These are phyloP conservation scores for Boechera retrofracta DNA, from an alignment of 345 rosid genomes.

Conservation along the genomic window DNA sequence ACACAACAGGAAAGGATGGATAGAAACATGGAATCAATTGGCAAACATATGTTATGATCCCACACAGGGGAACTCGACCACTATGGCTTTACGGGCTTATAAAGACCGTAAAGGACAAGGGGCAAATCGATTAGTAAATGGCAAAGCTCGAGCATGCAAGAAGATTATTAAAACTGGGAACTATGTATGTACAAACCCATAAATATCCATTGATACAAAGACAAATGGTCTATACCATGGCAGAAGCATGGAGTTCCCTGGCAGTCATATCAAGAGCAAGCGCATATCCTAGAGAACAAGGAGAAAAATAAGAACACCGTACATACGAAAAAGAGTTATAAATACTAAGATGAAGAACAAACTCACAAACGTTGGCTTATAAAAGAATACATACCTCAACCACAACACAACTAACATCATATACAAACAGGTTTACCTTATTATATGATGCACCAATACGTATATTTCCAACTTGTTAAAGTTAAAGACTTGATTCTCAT, in stretches of 20 bases:
- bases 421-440: not conserved
- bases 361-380: not conserved
- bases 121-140: not conserved
- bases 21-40: not conserved
- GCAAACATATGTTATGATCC: slow-evolving; percentile 20
- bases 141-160: slow-evolving; percentile 1
- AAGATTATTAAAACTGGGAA: not conserved
- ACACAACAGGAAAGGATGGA: not conserved
- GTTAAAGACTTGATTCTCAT: not conserved
- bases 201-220: slow-evolving; percentile 1
- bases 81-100: not conserved
- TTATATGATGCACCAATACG: not conserved
- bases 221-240: slow-evolving; percentile 59
- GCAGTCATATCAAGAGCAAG: slow-evolving; percentile 96
- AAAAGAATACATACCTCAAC: not conserved
- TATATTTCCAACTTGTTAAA: slow-evolving; percentile 4
- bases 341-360: slow-evolving; percentile 9
- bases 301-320: not conserved
- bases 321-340: not conserved
- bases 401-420: not conserved
- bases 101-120: not conserved
- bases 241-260: slow-evolving; percentile 81
- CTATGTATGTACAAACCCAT: not conserved
- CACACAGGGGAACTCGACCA: not conserved
- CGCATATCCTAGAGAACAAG: slow-evolving; percentile 63